phyloP scores from a whole-genome alignment of 331 rosid species.

The Erythrophleum ivorense region DNA sequence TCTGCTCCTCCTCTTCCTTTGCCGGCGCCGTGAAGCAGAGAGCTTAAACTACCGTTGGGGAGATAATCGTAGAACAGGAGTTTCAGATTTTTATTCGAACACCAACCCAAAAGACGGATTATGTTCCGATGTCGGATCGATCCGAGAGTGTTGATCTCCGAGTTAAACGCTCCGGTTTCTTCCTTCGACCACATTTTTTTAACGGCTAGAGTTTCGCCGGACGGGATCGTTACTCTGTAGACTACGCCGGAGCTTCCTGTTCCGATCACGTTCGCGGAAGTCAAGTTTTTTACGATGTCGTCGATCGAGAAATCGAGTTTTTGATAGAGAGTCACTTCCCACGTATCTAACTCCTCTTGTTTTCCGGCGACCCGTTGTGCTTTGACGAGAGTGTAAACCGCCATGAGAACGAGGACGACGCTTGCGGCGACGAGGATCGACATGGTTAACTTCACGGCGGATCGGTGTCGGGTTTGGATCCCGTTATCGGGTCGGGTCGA shows the following conservation, averaged over 20 bases:
- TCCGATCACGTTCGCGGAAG: constrained; percentile 74
- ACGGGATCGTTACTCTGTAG: constrained; percentile 63
- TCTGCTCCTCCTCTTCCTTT: constrained; percentile 70
- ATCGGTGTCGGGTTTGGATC: no score
- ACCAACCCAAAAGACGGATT: constrained; percentile 75
- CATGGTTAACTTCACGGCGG: no score
- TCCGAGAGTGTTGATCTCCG: constrained; percentile 69
- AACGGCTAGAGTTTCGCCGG: constrained; percentile 68
- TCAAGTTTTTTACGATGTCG: constrained; percentile 61
- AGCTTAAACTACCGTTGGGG: constrained; percentile 83
- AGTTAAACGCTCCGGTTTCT: constrained; percentile 60
- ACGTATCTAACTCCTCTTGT: constrained; percentile 46
- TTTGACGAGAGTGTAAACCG: no score
- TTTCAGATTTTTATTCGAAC: constrained; percentile 60
- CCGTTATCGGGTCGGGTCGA: no score
- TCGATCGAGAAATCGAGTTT: constrained; percentile 64
- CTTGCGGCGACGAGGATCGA: no score
- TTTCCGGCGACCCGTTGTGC: no score
- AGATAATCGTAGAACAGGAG: constrained; percentile 80
- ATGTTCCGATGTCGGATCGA: constrained; percentile 75
- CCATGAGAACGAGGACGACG: no score
- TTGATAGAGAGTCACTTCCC: constrained; percentile 71
- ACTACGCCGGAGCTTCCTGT: constrained; percentile 87
- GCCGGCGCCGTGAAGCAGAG: constrained; percentile 72
- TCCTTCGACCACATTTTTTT: constrained; percentile 78